Evolutionary conservation across 139 green algal genomes (phyloP), one percentile per base, ranked within the genome.

Genomic region (Chlamydomonas sp.): DNA sequence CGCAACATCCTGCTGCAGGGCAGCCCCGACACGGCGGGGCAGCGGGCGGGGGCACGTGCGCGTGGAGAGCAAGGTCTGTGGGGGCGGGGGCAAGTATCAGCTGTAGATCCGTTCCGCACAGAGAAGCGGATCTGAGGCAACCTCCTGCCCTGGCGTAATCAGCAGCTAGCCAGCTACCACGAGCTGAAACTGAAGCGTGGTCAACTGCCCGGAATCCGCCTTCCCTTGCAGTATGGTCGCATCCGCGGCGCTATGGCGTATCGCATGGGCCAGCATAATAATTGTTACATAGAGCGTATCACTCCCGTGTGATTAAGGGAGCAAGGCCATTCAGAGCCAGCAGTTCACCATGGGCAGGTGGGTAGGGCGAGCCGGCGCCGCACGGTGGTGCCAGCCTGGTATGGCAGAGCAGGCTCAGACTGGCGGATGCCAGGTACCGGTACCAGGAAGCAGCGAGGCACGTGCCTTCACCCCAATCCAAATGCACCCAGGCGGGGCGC

Each of bases 1-100:
- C 90, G 90, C 31, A 89, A 73, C 85, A 92, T 94, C 78, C 82
- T 90, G 31, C 68, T 94, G 20, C 85, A 86, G 49, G 78, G 77
- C 8, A 16, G 14, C 16, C 63, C 60, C 5, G 61, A 60, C 5
- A 5, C 72, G 0, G 85, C 88, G 18, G 14, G 5, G 10, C 58
- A 62, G 17, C 57, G 66, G 31, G 66, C 31, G 1, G 86, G 85
- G 77, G 9, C 81, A 89, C 58, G 83, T 92, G 20, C 71, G 71
- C 71, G 59, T 77, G 5, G 71, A 77, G 5, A 77, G n/a, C 71
- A 77, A 77, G 71, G 71, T 77, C 18, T 8, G 69, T 18, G 67
- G 5, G 67, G 67, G 7, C 12, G 67, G 9, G 5, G 67, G 9
- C 5, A 15, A 16, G 18, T 31, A 15, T 6, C 20, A 73, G 7